Percentiles rank a stretch among this genome's conserved stretches.
Conservation (phyloP, 208 protist species). For the Zelonia costaricensis region DNA sequence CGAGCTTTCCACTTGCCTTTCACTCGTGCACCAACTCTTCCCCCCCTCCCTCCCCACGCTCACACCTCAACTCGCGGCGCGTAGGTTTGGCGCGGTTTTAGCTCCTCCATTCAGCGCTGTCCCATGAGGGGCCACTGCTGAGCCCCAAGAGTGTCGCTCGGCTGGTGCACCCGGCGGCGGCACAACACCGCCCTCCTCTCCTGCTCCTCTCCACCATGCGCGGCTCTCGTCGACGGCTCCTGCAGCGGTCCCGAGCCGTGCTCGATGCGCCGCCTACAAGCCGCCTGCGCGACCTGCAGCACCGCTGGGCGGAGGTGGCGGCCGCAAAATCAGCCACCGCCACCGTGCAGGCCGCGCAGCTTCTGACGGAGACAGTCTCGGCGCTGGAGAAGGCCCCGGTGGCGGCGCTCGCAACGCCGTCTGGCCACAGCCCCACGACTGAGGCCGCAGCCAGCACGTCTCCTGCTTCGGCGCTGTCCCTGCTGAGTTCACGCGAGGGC, state of each 20-base stretch:
- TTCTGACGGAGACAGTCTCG: constrained; percentile 39
- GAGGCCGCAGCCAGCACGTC: not conserved
- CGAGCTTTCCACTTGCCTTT: no score
- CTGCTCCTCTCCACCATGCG: not conserved
- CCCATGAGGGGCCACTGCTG: no score
- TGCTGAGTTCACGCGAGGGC: constrained; percentile 8
- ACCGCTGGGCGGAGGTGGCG: constrained; percentile 19
- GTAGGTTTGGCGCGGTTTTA: constrained; percentile 1
- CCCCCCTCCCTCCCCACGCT: no score
- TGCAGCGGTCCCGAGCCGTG: constrained; percentile 2
- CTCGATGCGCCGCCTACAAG: not conserved
- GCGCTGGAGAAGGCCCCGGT: no score
- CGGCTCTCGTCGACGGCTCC: not conserved
- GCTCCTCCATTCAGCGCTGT: not conserved
- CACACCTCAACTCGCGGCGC: no score
- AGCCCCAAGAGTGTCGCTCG: no score
- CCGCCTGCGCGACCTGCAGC: constrained; percentile 2
- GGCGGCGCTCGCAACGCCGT: no score
- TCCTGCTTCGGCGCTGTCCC: not conserved
- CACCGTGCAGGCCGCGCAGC: constrained; percentile 10
- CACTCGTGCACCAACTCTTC: no score
- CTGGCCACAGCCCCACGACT: not conserved
- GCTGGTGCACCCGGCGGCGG: no score
- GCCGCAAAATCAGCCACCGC: constrained; percentile 1
- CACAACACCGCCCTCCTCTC: not conserved